Percentiles rank a stretch among this genome's conserved stretches.
Conservation (phyloP, 257 asterid genomes). For the Nemophila menziesii region DNA sequence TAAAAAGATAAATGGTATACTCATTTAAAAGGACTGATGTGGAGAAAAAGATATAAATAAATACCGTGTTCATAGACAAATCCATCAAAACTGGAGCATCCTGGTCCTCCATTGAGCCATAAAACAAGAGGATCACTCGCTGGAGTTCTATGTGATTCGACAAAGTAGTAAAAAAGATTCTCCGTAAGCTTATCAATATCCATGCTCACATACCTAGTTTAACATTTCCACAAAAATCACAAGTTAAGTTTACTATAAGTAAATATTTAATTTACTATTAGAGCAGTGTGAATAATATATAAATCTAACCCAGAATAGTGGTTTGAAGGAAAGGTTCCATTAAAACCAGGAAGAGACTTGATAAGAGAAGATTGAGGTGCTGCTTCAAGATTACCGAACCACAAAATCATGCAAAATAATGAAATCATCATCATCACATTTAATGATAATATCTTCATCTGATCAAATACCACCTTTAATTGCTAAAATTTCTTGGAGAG, state of each 20-base stretch:
- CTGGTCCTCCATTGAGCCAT: constrained; percentile 66
- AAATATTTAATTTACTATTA: too few relatives aligned
- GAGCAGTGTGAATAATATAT: too few relatives aligned
- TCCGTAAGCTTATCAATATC: constrained; percentile 22
- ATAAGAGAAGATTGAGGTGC: constrained; percentile 32
- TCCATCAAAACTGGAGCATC: constrained; percentile 68
- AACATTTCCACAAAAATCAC: neutral
- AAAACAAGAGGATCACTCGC: constrained; percentile 39
- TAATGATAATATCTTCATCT: neutral
- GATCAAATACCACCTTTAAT: too few relatives aligned
- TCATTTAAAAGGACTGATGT: too few relatives aligned
- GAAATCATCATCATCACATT: too few relatives aligned
- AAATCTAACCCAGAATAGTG: constrained; percentile 50
- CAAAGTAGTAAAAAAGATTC: constrained; percentile 51
- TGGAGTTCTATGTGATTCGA: constrained; percentile 38
- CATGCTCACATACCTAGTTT: constrained; percentile 28
- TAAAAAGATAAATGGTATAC: too few relatives aligned
- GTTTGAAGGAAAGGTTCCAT: constrained; percentile 45
- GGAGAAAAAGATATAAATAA: too few relatives aligned
- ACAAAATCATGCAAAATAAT: neutral
- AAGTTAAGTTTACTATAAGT: too few relatives aligned
- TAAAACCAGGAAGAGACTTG: constrained; percentile 38
- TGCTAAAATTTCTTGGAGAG: too few relatives aligned
- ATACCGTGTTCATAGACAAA: constrained; percentile 55
- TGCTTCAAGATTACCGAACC: constrained; percentile 21